These are phyloP conservation scores for Trypanosoma avium DNA, from an alignment of 208 protist species.

Conservation along the genomic window DNA sequence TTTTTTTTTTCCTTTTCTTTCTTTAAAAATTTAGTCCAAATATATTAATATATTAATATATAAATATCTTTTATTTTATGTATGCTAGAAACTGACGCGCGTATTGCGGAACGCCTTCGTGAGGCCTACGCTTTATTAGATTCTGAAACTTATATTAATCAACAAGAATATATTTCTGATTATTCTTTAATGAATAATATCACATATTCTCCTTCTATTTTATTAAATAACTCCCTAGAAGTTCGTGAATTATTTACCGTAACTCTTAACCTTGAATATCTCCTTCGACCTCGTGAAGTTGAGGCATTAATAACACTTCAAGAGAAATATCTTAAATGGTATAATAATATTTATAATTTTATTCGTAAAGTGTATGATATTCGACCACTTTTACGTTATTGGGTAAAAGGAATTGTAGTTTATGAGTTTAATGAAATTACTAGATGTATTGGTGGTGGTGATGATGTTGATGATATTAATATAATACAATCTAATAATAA, in stretches of 20 bases:
- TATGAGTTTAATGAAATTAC: conserved; percentile 17
- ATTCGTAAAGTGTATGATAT: conserved; percentile 10
- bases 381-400: conserved; percentile 11
- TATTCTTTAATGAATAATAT: no score
- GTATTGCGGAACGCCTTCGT: not conserved
- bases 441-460: not conserved
- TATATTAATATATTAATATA: no score
- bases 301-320: not conserved
- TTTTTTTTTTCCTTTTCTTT: no score
- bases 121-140: conserved; percentile 4
- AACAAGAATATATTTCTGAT: no score
- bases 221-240: not conserved
- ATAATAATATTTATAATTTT: conserved; percentile 1
- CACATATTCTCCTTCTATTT: not conserved
- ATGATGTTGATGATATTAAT: not conserved
- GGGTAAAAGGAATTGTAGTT: conserved; percentile 13
- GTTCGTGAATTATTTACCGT: conserved; percentile 21
- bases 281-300: not conserved
- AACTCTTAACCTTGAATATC: conserved; percentile 11
- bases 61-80: no score
- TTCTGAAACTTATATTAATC: not conserved
- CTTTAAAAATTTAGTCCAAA: no score
- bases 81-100: not conserved
- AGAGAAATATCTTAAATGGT: conserved; percentile 15
- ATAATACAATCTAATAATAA: not conserved